These are phyloP conservation scores for Mucor irregularis DNA, from an alignment of 371 early-diverging fungal species.

Conservation along the genomic window DNA sequence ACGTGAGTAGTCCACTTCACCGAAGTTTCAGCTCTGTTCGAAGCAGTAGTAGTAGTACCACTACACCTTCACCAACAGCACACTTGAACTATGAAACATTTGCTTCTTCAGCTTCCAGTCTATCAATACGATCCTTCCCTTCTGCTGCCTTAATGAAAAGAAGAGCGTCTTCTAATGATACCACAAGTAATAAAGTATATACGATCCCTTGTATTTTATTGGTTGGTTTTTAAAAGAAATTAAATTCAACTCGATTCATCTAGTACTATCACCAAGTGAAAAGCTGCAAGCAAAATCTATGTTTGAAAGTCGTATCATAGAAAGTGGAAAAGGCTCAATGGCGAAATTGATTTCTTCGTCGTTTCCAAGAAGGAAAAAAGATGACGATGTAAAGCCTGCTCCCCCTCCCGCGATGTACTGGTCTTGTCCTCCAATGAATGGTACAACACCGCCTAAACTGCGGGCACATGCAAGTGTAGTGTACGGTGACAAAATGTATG, in stretches of 20 bases:
- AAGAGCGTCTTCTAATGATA: conserved; percentile 5
- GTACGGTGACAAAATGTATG: conserved; percentile 73
- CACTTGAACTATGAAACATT: conserved; percentile 15
- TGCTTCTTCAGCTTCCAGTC: conserved; percentile 6
- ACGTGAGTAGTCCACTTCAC: background rate
- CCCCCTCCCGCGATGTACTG: conserved; percentile 88
- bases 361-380: background rate
- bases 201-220: background rate
- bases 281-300: conserved; percentile 11
- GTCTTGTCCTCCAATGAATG: conserved; percentile 64
- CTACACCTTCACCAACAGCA: background rate
- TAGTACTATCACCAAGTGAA: background rate
- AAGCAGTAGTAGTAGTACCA: background rate
- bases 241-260: background rate
- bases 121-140: conserved; percentile 10
- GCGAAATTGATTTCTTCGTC: background rate
- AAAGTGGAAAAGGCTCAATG: background rate
- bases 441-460: conserved; percentile 63
- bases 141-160: background rate
- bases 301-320: conserved; percentile 13
- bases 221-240: background rate
- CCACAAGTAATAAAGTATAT: conserved; percentile 19
- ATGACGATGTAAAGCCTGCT: background rate
- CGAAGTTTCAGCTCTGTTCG: conserved; percentile 3
- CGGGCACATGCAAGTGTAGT: conserved; percentile 81